Percentiles rank a stretch among this genome's conserved stretches.
These are phyloP conservation scores for Zizania latifolia DNA, from an alignment of 176 grass and related monocot species.

Conservation along the genomic window DNA sequence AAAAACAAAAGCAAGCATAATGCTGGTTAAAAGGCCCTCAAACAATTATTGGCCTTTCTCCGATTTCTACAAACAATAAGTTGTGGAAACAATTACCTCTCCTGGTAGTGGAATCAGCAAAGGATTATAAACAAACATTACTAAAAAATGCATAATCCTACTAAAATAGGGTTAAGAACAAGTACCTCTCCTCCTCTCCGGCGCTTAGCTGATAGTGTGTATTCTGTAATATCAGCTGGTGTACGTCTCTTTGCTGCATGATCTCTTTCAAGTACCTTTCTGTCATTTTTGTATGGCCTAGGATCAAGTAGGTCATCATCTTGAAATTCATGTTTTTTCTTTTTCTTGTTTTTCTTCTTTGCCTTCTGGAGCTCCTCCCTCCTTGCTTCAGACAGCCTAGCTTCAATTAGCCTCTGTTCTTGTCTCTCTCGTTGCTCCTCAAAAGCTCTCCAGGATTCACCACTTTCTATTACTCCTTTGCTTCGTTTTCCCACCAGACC, in stretches of 20 bases:
- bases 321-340: slow-evolving; percentile 83
- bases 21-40: background rate
- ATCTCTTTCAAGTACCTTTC: slow-evolving; percentile 66
- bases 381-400: slow-evolving; percentile 49
- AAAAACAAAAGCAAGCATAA: background rate
- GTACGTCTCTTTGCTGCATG: slow-evolving; percentile 46
- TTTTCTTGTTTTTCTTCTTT: slow-evolving; percentile 96
- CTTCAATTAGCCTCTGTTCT: slow-evolving; percentile 54
- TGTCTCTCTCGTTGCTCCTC: slow-evolving; percentile 53
- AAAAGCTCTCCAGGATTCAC: slow-evolving; percentile 48
- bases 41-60: background rate
- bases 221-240: slow-evolving; percentile 46
- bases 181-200: slow-evolving; percentile 89
- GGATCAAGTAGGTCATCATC: slow-evolving; percentile 80
- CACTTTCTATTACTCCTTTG: slow-evolving; percentile 33
- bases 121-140: background rate
- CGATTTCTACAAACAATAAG: background rate
- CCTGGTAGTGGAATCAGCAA: background rate
- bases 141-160: slow-evolving; percentile 10
- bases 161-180: slow-evolving; percentile 9
- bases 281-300: slow-evolving; percentile 80
- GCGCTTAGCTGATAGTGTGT: slow-evolving; percentile 52
- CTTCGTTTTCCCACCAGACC: slow-evolving; percentile 46
- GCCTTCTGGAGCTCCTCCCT: slow-evolving; percentile 66
- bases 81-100: background rate